phyloP scores from a whole-genome alignment of 352 stramenopile species.

The Paralagenidium karlingii region DNA sequence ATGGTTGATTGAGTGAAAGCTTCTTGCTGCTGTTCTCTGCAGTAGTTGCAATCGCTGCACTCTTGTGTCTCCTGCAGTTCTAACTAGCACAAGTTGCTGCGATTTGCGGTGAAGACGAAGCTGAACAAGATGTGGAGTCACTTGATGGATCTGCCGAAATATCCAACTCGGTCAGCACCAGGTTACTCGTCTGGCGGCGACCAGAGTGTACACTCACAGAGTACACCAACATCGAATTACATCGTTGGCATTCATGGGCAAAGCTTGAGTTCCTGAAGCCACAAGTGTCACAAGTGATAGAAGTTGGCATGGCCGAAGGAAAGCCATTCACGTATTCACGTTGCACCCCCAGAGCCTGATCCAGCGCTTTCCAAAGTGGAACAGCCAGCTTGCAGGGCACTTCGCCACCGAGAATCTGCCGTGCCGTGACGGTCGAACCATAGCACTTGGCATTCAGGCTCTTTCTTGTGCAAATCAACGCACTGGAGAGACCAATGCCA shows the following conservation, averaged over 20 bases:
- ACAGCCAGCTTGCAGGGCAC: slow-evolving; percentile 43
- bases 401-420: slow-evolving; percentile 54
- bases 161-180: slow-evolving; percentile 27
- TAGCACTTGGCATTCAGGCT: slow-evolving; percentile 66
- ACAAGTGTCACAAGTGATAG: slow-evolving; percentile 37
- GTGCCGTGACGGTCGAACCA: slow-evolving; percentile 36
- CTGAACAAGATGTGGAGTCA: too few species aligned
- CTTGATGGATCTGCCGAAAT: too few species aligned
- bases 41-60: too few species aligned
- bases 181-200: slow-evolving; percentile 30
- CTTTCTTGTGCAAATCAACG: slow-evolving; percentile 61
- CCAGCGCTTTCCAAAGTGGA: slow-evolving; percentile 50
- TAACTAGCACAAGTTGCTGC: too few species aligned
- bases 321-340: slow-evolving; percentile 56
- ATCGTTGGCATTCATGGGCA: slow-evolving; percentile 29
- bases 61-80: too few species aligned
- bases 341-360: slow-evolving; percentile 37
- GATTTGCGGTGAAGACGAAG: too few species aligned
- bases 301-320: slow-evolving; percentile 30
- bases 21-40: too few species aligned
- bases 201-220: slow-evolving; percentile 59
- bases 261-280: slow-evolving; percentile 32
- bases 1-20: too few species aligned
- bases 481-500: slow-evolving; percentile 51
- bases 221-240: slow-evolving; percentile 56